phyloP scores from a whole-genome alignment of 2,329 filamentous ascomycete genomes.

The Xylaria sp. region DNA sequence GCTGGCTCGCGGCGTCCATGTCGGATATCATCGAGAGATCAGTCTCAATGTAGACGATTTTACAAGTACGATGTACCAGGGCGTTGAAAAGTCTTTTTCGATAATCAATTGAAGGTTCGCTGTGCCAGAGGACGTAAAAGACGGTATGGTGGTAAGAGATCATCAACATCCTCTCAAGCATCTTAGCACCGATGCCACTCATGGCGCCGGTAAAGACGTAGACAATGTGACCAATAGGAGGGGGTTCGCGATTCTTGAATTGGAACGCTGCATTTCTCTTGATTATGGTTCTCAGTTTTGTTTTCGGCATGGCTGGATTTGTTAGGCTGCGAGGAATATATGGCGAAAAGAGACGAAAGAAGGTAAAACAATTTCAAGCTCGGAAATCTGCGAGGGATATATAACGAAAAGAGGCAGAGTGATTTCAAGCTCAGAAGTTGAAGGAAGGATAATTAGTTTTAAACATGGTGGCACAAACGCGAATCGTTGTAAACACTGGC shows the following conservation, averaged over 20 bases:
- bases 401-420: not conserved
- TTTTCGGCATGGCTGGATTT: slow-evolving; percentile 3
- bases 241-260: not conserved
- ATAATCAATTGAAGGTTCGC: not conserved
- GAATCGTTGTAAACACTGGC: not conserved
- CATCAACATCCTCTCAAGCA: not conserved
- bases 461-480: not conserved
- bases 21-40: slow-evolving; percentile 43
- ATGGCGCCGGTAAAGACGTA: slow-evolving; percentile 6
- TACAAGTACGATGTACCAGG: not conserved
- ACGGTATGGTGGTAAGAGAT: not conserved
- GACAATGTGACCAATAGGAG: too few relatives aligned
- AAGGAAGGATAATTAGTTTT: not conserved
- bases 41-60: slow-evolving; percentile 45
- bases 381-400: not conserved
- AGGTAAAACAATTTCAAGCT: too few relatives aligned
- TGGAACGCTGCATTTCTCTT: not conserved
- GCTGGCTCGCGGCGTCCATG: slow-evolving; percentile 38
- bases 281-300: not conserved
- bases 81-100: not conserved
- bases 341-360: too few relatives aligned
- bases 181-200: not conserved
- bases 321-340: too few relatives aligned
- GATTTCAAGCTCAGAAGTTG: too few relatives aligned
- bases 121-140: not conserved